Percentiles rank a stretch among this genome's conserved stretches.
Conservation (phyloP, 2,329 filamentous ascomycete species). For the Remersonia thermophila region DNA sequence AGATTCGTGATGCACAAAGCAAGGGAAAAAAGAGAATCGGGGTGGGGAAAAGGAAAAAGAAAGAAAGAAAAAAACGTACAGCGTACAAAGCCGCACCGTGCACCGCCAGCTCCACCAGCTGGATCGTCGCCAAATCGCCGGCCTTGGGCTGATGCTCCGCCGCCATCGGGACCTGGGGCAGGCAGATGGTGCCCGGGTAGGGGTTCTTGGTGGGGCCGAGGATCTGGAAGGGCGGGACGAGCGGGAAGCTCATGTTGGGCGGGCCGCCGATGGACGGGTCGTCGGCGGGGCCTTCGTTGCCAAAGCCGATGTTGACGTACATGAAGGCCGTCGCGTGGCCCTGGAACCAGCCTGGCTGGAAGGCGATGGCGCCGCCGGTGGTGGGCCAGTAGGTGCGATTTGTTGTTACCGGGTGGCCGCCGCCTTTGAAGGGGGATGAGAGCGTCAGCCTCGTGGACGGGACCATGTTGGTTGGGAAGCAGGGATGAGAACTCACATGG, state of each 20-base stretch:
- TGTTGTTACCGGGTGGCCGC: slow-evolving; percentile 60
- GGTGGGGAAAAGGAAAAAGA: too few relatives aligned
- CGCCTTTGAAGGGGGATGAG: slow-evolving; percentile 44
- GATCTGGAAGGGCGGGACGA: slow-evolving; percentile 72
- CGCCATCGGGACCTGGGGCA: slow-evolving; percentile 81
- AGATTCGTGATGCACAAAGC: too few relatives aligned
- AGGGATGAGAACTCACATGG: slow-evolving; percentile 75
- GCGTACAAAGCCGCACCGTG: slow-evolving; percentile 78
- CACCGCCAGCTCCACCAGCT: slow-evolving; percentile 69
- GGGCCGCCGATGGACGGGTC: slow-evolving; percentile 38
- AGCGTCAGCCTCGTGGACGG: not conserved
- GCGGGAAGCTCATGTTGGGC: slow-evolving; percentile 73
- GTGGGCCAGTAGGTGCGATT: slow-evolving; percentile 93
- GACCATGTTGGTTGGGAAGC: not conserved
- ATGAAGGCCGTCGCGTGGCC: slow-evolving; percentile 73
- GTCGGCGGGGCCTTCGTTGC: slow-evolving; percentile 47
- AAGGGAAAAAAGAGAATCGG: too few relatives aligned
- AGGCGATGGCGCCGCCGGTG: slow-evolving; percentile 69
- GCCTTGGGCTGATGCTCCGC: slow-evolving; percentile 54
- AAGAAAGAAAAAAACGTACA: slow-evolving; percentile 36
- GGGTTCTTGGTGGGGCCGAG: slow-evolving; percentile 67
- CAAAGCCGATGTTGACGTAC: slow-evolving; percentile 85
- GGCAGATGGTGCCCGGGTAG: slow-evolving; percentile 80
- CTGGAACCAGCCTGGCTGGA: slow-evolving; percentile 94
- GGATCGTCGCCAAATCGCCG: slow-evolving; percentile 86